Evolutionary conservation across 1,139 yeast genomes (phyloP), one percentile per base, ranked within the genome.

Genomic region (Candida tetrigidarum): DNA sequence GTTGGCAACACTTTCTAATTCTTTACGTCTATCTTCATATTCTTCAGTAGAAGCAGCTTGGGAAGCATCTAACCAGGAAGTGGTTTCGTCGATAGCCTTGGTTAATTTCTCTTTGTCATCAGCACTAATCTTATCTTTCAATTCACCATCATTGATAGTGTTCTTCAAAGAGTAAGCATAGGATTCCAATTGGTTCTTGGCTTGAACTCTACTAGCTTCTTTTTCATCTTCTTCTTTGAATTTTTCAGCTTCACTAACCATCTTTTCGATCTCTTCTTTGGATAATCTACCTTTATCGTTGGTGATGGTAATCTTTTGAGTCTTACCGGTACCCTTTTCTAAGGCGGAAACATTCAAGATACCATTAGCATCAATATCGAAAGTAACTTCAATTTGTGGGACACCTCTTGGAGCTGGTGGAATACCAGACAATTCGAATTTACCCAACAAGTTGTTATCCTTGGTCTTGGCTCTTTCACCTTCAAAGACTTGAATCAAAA

Each of bases 341-440:
- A 86, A 76, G 46, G 97, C 97, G 50, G 91, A 80, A 48, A 92
- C 98, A 74, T 89, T 91, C 76, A 90, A 78, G 64, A 90, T 90
- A 75, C 97, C 97, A 65, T 90, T 90, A 48, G 97, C 96, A 67
- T 90, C 97, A 58, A 91, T 76, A 60, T 89, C 95, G 64, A 90
- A 90, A 39, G 96, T 89, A 53, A 90, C 97, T 75, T 90, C 97
- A 62, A 91, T 87, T 76, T 90, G 97, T 57, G 97, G 97, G 48
- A 86, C 91, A 70, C 98, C 98, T 77, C 97, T 88, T 72, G 97
- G 97, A 38, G 97, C 96, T 49, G 97, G 96, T 61, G 98, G 97
- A 55, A 92, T 91, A 62, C 96, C 96, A 41, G 90, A 78, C 59
- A 92, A 82, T 68, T 92, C 97, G 62, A 92, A 92, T 74, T 91